Base-by-base conservation (phyloP, 495 filamentous ascomycete genomes). In the Tuber brumale region DNA sequence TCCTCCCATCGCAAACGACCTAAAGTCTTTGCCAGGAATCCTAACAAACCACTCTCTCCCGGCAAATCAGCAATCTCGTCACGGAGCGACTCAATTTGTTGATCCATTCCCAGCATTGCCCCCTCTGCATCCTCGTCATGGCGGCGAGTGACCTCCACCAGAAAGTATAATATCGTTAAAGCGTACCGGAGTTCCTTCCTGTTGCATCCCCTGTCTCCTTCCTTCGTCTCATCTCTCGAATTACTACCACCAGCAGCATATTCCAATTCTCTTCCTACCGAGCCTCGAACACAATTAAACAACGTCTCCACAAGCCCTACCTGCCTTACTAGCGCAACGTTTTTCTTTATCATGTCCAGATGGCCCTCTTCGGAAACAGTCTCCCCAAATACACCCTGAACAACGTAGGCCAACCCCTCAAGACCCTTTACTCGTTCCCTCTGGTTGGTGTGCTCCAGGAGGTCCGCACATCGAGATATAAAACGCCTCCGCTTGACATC, bases 1-100 rank as follows among this genome's bases (percentile, higher is more conserved):
- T 99, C 95, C 80, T 97, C 93, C 94, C 96, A 99, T 69, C 95
- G 88, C 39, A 97, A 84, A 76, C 89, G 91, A 0, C 93, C 88
- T 39, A 94, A 90, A 4, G 92, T 89, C 66, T 91, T 89, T 27
- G 94, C 88, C 78, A 97, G 85, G 70, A 91, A 91, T 23, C 91
- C 86, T 31, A 97, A 85, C 48, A 97, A 84, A 75, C 86, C 87
- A 27, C 81, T 80, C 12, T 82, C 80, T 19, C 81, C 80, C 16
- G 81, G 81, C 37, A 95, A 85, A 19, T 85, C 84, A 70, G 87
- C 87, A 88, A 79, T 66, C 61, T 81, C 73, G n/a, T 79, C 73
- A 78, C 83, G 84, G 77, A 78, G 81, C 27, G 76, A 75, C 57
- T 79, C 73, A 69, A 74, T 45, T 72, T 75, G 74, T 18, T 61